A percentile compares a stretch with the other conserved stretches of the same genome.
phyloP scores from a whole-genome alignment of 805 yeast species.

The Wickerhamiella sorbophila region DNA sequence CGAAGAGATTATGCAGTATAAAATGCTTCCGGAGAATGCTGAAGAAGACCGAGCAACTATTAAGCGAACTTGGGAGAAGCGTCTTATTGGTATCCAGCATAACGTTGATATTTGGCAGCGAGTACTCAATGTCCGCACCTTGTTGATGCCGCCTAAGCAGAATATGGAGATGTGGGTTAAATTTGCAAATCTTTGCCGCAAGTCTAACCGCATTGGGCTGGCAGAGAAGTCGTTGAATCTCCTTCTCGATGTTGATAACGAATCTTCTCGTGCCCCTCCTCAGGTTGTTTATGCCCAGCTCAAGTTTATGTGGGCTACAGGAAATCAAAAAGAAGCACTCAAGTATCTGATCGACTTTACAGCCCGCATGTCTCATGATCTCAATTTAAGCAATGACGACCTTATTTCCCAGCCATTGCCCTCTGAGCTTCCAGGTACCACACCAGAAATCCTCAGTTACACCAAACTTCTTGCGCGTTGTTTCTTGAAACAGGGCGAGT shows the following conservation, averaged over 20 bases:
- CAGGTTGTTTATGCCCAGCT: slow-evolving; percentile 94
- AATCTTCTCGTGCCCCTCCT: slow-evolving; percentile 71
- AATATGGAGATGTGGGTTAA: slow-evolving; percentile 98
- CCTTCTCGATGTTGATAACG: slow-evolving; percentile 27
- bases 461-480: slow-evolving; percentile 83
- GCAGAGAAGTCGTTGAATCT: slow-evolving; percentile 85
- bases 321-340: slow-evolving; percentile 75
- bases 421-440: slow-evolving; percentile 47
- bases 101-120: slow-evolving; percentile 99
- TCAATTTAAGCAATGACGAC: slow-evolving; percentile 66
- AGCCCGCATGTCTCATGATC: slow-evolving; percentile 73
- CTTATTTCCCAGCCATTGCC: slow-evolving; percentile 78
- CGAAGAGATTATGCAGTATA: slow-evolving; percentile 86
- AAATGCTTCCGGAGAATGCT: slow-evolving; percentile 68
- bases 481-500: slow-evolving; percentile 93
- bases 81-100: slow-evolving; percentile 85
- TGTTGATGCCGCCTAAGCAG: slow-evolving; percentile 87
- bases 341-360: slow-evolving; percentile 80
- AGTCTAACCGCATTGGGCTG: slow-evolving; percentile 79
- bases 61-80: slow-evolving; percentile 86
- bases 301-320: slow-evolving; percentile 94
- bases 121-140: slow-evolving; percentile 79
- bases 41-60: slow-evolving; percentile 56
- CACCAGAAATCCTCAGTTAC: slow-evolving; percentile 62
- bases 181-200: slow-evolving; percentile 90